These are phyloP conservation scores for Saturnispora dispora DNA, from an alignment of 805 yeast species.

Conservation along the genomic window DNA sequence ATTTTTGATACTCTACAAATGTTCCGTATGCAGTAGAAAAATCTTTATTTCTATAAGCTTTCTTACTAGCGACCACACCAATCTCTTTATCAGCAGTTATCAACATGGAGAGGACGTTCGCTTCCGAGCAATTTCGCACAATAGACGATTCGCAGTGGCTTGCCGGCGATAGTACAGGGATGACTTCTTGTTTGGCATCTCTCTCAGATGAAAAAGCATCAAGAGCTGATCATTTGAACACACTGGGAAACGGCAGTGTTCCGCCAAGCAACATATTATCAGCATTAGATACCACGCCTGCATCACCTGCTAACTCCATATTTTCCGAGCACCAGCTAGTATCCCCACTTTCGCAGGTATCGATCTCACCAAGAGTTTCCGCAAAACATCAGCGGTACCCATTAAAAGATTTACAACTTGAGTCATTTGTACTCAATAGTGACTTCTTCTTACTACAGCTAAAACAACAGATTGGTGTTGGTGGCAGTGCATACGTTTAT, in stretches of 20 bases:
- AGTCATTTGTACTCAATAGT: conserved; percentile 17
- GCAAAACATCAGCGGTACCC: conserved; percentile 10
- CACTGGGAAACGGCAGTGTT: neutral
- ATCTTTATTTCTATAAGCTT: neutral
- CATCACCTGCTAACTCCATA: conserved; percentile 2
- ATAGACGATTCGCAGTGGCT: neutral
- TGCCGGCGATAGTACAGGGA: neutral
- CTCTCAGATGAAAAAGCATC: neutral
- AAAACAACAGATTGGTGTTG: conserved; percentile 19
- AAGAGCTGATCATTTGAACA: neutral
- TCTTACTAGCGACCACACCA: neutral
- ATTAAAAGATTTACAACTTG: conserved; percentile 13
- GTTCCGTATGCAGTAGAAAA: neutral
- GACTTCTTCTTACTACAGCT: conserved; percentile 16
- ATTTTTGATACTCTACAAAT: neutral
- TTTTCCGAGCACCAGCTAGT: neutral
- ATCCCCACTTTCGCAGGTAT: conserved; percentile 2
- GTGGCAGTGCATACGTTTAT: conserved; percentile 26
- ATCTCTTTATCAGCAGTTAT: neutral
- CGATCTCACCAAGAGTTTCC: neutral
- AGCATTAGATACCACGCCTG: conserved; percentile 6
- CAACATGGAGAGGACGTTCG: neutral
- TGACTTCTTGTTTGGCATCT: neutral
- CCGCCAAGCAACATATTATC: neutral
- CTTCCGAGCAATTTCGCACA: neutral